Evolutionary conservation across 2,329 filamentous ascomycete genomes (phyloP), one percentile per base, ranked within the genome.

Genomic region (Fragosphaeria purpurea): DNA sequence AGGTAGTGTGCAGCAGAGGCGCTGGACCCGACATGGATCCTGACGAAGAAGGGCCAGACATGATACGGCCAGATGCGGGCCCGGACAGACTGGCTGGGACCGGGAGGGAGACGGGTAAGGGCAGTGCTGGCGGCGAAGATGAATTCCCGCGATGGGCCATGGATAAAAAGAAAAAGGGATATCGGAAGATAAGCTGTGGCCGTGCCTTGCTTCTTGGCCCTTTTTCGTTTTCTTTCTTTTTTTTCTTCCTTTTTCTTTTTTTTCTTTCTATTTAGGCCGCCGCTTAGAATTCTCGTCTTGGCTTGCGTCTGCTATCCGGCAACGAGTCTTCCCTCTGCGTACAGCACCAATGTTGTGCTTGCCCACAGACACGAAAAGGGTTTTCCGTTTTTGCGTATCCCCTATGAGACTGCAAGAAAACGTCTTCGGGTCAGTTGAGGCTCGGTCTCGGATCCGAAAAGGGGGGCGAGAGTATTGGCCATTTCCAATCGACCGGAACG

Each of bases 61-160:
- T 38, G 37, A 46, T 41, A 13, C 41, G 41, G 38, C 46, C 50
- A 43, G 51, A 35, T 7, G 31, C 47, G 44, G 47, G 44, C 41
- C 46, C 47, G 44, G 39, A 8, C 7, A 49, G 39, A 10, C 50
- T 43, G 32, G 44, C n/a, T 39, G 44, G 44, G n/a, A 48, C 57
- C 56, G 51, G 57, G 58, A 58, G 62, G 60, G 58, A 50, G 53
- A 53, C 45, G 34, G 44, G 44, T 31, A 46, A 11, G 34, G 37
- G 37, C 11, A 34, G 32, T 31, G 42, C 48, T n/a, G 45, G 48
- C 10, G 48, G 48, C 38, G 48, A 45, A 31, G 44, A 38, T n/a
- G 48, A 37, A 38, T 51, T 40, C 41, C 40, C 40, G 7, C 31
- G 43, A 12, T 30, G 11, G 6, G 46, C 40, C 44, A 43, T 47